These are phyloP conservation scores for Coelastrella sp. DNA, from an alignment of 139 green algal genomes.

Conservation along the genomic window DNA sequence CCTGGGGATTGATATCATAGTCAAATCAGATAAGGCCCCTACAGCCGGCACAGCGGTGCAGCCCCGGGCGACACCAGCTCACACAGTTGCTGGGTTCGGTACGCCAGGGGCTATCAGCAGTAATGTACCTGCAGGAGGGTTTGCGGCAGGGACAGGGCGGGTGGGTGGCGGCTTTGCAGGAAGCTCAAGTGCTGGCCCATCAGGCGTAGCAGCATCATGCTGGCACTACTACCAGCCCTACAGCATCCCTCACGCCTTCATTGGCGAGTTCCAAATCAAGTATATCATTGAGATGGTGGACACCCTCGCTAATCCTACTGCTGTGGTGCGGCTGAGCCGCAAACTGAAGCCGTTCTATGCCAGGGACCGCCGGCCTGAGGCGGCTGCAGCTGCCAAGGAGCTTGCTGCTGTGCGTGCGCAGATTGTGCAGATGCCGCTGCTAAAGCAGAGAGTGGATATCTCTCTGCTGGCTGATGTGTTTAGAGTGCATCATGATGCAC, in stretches of 20 bases:
- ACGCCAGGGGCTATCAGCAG: background rate
- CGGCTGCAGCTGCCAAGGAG: conserved; percentile 18
- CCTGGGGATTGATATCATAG: conserved; percentile 52
- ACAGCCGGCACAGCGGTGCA: conserved; percentile 11
- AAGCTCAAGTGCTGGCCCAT: background rate
- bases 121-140: background rate
- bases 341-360: conserved; percentile 40
- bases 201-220: conserved; percentile 23
- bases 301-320: background rate
- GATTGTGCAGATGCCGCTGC: conserved; percentile 46
- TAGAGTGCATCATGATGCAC: conserved; percentile 56
- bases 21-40: conserved; percentile 39
- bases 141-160: background rate
- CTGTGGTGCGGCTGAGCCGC: conserved; percentile 24
- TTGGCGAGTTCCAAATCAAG: conserved; percentile 61
- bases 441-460: conserved; percentile 59
- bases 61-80: background rate
- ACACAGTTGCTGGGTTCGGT: background rate
- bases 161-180: background rate
- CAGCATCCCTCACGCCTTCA: conserved; percentile 45
- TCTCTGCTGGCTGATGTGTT: conserved; percentile 54
- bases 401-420: conserved; percentile 18
- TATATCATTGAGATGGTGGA: conserved; percentile 54
- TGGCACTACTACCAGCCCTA: conserved; percentile 45
- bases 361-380: conserved; percentile 5